A percentile compares a stretch with the other conserved stretches of the same genome.
Conservation (phyloP, 169 alveolate species). For the Amoebophrya sp. region DNA sequence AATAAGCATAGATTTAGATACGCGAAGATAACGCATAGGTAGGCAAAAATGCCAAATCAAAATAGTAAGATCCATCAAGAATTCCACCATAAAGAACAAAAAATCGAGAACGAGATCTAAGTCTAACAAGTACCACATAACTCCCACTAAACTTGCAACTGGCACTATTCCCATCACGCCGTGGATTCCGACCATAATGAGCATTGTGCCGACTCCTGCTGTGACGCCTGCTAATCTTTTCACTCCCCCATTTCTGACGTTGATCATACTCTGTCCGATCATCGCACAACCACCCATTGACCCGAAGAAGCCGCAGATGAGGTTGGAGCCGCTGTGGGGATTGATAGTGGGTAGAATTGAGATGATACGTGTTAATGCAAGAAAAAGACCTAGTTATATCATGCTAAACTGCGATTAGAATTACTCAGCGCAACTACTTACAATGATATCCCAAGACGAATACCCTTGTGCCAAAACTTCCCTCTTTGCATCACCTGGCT, state of each 20-base stretch:
- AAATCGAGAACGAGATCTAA: too few species aligned
- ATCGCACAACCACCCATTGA: slow-evolving; percentile 38
- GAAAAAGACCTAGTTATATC: too few species aligned
- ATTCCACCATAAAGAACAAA: too few species aligned
- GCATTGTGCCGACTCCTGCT: slow-evolving; percentile 24
- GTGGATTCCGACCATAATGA: slow-evolving; percentile 21
- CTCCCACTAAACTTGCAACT: slow-evolving; percentile 33
- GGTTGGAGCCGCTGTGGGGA: neutral
- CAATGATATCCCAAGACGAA: too few species aligned
- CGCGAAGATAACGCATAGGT: too few species aligned
- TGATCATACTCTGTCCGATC: slow-evolving; percentile 37
- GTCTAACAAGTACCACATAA: too few species aligned
- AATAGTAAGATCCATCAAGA: neutral
- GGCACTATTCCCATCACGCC: slow-evolving; percentile 21
- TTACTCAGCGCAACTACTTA: too few species aligned
- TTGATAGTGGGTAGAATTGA: too few species aligned
- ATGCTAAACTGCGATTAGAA: too few species aligned
- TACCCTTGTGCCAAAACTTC: slow-evolving; percentile 34
- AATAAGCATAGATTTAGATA: too few species aligned
- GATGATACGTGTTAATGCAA: too few species aligned
- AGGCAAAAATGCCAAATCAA: too few species aligned
- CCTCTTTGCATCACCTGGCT: slow-evolving; percentile 2
- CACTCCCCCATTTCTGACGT: slow-evolving; percentile 25
- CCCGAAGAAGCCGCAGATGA: slow-evolving; percentile 21
- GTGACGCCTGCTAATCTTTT: neutral